Percentiles rank a stretch among this genome's conserved stretches.
Evolutionary conservation across 768 basidiomycete species (phyloP).

Genomic region (Exsudoporus frostii): DNA sequence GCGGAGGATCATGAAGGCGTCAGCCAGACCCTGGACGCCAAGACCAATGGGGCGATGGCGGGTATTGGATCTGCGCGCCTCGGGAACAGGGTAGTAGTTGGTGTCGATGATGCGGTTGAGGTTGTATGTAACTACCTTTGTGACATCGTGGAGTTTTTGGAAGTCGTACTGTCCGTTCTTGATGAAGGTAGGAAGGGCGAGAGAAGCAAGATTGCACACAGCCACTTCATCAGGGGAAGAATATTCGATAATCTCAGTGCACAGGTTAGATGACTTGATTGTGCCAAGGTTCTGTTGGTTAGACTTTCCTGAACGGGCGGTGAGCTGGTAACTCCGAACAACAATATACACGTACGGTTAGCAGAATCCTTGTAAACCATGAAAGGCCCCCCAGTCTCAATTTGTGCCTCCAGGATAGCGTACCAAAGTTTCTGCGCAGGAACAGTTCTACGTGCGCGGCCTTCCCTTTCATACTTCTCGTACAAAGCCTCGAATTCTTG

Average conservation of each 20-base stretch:
- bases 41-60: slow-evolving; percentile 97
- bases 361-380: slow-evolving; percentile 98
- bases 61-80: slow-evolving; percentile 91
- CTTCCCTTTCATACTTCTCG: slow-evolving; percentile 86
- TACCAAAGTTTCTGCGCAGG: slow-evolving; percentile 99
- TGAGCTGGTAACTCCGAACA: not conserved
- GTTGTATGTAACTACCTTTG: slow-evolving; percentile 91
- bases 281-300: slow-evolving; percentile 98
- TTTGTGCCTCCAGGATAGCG: slow-evolving; percentile 92
- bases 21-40: slow-evolving; percentile 97
- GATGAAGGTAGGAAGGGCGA: slow-evolving; percentile 92
- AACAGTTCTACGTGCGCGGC: slow-evolving; percentile 77
- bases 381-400: slow-evolving; percentile 98
- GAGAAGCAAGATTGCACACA: slow-evolving; percentile 97
- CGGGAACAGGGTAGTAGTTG: slow-evolving; percentile 93
- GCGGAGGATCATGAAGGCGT: slow-evolving; percentile 95
- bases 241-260: slow-evolving; percentile 99
- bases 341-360: slow-evolving; percentile 58
- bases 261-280: slow-evolving; percentile 98
- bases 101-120: slow-evolving; percentile 91
- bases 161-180: slow-evolving; percentile 84
- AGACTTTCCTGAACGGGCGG: slow-evolving; percentile 68
- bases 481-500: slow-evolving; percentile 87
- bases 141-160: slow-evolving; percentile 89
- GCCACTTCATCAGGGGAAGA: slow-evolving; percentile 96